Percentiles rank a stretch among this genome's conserved stretches.
Evolutionary conservation across 345 rosid species (phyloP).

Genomic region (Theobroma cacao): DNA sequence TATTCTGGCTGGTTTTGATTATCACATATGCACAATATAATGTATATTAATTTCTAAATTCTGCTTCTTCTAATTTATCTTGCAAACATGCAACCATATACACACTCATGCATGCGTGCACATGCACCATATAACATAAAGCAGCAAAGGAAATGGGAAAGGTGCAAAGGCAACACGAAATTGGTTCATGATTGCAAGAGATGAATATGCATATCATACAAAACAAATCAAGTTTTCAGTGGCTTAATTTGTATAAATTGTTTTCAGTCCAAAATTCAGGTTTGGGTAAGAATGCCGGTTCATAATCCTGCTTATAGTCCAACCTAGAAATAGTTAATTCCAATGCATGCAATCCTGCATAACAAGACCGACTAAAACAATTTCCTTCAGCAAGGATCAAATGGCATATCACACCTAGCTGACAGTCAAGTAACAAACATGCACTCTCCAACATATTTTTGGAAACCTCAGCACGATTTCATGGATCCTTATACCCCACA

Average conservation of each 20-base stretch:
- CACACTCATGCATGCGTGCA: background rate
- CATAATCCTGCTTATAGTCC: background rate
- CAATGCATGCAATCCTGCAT: background rate
- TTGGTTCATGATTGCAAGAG: background rate
- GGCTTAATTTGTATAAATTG: background rate
- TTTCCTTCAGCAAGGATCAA: background rate
- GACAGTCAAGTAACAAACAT: background rate
- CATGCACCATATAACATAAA: background rate
- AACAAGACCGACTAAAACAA: background rate
- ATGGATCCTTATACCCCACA: background rate
- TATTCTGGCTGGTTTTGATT: background rate
- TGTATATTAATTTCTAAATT: background rate
- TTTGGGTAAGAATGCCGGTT: background rate
- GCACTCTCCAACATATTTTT: background rate
- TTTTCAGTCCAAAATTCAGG: background rate
- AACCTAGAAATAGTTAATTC: background rate
- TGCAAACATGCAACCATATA: background rate
- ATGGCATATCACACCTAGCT: background rate
- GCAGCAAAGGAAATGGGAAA: background rate
- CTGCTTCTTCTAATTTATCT: background rate
- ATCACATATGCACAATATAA: background rate
- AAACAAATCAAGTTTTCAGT: background rate
- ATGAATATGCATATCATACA: constrained; percentile 1
- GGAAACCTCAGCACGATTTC: background rate
- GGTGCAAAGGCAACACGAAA: background rate